Base-by-base conservation (phyloP, 805 yeast genomes). In the Spathaspora hagerdaliae region DNA sequence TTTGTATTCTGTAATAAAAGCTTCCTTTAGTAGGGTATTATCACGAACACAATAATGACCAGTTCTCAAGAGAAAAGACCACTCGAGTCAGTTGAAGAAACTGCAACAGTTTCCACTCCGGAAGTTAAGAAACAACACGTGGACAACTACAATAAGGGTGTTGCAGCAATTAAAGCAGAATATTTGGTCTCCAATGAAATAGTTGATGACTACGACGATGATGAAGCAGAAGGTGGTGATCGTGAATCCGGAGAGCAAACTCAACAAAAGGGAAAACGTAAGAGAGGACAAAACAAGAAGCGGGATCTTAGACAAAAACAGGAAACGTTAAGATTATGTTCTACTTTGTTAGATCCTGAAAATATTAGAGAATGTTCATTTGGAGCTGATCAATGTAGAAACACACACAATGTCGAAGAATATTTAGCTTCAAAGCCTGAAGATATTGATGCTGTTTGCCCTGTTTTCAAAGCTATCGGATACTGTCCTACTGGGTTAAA, bases 401-500 rank as follows among this genome's bases (percentile, higher is more conserved):
- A 74, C 59, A 78, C 82, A 39, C 99, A 94, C 67, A 85, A 90
- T 65, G 60, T 90, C 24, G 75, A 72, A 3, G 71, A 64, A 39
- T 94, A 89, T 56, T 61, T 94, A 29, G 66, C 59, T 0, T 61
- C 77, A 24, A 92, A 94, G 62, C 85, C 81, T 1, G 73, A 66
- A 0, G 98, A 94, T 60, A 67, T 88, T 19, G 78, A 74, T 8
- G 95, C 96, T 0, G 58, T 57, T 1, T 94, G 99, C 65, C 98
- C 99, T 0, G 96, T 88, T 3, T 90, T 69, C 59, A 71, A 70
- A 31, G 84, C 86, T 1, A 71, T 88, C 32, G 99, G 99, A 0
- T 83, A 80, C 58, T 94, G 99, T 72, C 96, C 96, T 4, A 78
- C 85, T 50, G 99, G 99, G 0, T 67, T 87, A 55, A 92, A 88